Conservation (phyloP, 1,139 yeast species). For the Fermentozyma sake region DNA sequence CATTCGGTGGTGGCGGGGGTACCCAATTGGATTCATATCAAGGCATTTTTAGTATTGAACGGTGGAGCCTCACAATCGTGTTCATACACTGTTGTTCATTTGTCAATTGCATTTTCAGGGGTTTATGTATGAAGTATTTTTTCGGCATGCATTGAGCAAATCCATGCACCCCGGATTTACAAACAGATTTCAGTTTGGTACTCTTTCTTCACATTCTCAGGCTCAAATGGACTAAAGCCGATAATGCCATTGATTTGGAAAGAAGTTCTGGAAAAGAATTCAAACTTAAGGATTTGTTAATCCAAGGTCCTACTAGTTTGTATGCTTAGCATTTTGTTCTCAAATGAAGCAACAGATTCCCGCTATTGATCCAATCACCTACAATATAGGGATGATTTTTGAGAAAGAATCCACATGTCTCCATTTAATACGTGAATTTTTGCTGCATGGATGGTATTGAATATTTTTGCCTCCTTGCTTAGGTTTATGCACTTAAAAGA, state of each 20-base stretch:
- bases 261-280: slow-evolving; percentile 17
- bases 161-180: too few species aligned
- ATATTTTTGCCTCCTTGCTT: slow-evolving; percentile 39
- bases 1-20: too few species aligned
- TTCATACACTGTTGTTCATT: slow-evolving; percentile 28
- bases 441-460: slow-evolving; percentile 25
- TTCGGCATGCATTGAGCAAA: too few species aligned
- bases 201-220: too few species aligned
- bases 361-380: slow-evolving; percentile 37
- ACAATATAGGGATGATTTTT: slow-evolving; percentile 44
- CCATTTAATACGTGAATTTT: slow-evolving; percentile 33
- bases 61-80: slow-evolving; percentile 37
- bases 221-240: slow-evolving; percentile 30
- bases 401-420: slow-evolving; percentile 38
- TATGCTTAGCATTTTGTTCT: slow-evolving; percentile 42
- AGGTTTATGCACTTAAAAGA: slow-evolving; percentile 46
- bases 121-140: slow-evolving; percentile 10
- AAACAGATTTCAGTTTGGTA: too few species aligned
- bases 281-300: slow-evolving; percentile 23
- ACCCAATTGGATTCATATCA: too few species aligned
- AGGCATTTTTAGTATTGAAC: slow-evolving; percentile 29
- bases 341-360: slow-evolving; percentile 44
- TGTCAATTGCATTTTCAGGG: slow-evolving; percentile 39
- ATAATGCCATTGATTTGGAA: slow-evolving; percentile 26
- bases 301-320: slow-evolving; percentile 41